These are phyloP conservation scores for Thielaviopsis ethacetica DNA, from an alignment of 2,329 filamentous ascomycete species.

Conservation along the genomic window DNA sequence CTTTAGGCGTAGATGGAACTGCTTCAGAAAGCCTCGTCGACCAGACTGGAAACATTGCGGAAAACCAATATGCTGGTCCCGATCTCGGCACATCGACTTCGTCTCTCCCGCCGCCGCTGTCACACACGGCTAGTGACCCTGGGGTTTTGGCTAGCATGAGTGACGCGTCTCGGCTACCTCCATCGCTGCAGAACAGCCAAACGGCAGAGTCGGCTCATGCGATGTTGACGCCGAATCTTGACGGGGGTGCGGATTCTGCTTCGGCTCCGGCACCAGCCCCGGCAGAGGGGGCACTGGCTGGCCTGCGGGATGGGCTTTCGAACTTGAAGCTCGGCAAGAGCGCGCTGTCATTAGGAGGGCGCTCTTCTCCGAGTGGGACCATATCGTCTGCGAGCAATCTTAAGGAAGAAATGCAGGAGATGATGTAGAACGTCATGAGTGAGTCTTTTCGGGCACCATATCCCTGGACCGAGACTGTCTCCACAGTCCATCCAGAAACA, in stretches of 20 bases:
- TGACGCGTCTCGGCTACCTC: not conserved
- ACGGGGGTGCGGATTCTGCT: not conserved
- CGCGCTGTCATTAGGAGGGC: constrained; percentile 18
- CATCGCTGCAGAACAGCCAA: not conserved
- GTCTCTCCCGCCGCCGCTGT: constrained; percentile 16
- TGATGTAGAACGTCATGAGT: constrained; percentile 29
- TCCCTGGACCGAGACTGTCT: constrained; percentile 18
- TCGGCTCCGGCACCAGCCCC: not conserved
- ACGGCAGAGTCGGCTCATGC: constrained; percentile 39
- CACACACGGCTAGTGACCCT: constrained; percentile 16
- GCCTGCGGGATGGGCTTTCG: constrained; percentile 31
- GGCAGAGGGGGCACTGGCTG: constrained; percentile 19
- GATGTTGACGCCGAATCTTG: constrained; percentile 25
- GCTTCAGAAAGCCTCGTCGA: not conserved
- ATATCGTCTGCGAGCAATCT: constrained; percentile 17
- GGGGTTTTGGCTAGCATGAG: constrained; percentile 6
- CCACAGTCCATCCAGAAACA: constrained; percentile 14
- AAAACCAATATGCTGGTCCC: not conserved
- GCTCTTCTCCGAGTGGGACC: not conserved
- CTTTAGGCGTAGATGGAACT: not conserved
- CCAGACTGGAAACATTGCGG: constrained; percentile 23
- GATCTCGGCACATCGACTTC: not conserved
- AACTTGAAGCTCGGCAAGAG: constrained; percentile 32
- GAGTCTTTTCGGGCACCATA: constrained; percentile 19
- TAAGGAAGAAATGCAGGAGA: constrained; percentile 29